Evolutionary conservation across 2,329 filamentous ascomycete genomes (phyloP), one percentile per base, ranked within the genome.

Genomic region (Geosmithia flava): DNA sequence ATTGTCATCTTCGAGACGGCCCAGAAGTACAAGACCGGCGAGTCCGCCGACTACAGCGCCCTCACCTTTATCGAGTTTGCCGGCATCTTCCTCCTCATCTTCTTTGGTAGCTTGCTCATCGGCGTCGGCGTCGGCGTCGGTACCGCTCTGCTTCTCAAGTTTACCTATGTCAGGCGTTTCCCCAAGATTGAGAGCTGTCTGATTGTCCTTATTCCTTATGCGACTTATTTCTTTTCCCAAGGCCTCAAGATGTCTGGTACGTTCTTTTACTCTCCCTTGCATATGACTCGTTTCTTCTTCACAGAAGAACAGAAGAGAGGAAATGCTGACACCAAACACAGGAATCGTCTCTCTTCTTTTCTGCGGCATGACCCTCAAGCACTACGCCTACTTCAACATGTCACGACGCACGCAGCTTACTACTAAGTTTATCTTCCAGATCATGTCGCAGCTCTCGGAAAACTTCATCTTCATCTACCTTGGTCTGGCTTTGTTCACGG

Each of bases 391-490:
- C 69, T 96, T 97, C 75, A 98, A 98, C 71, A 98, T 98, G 93
- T 98, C 93, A 29, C 83, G 93, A 45, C 83, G 93, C 52, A 97
- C 93, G 1, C 93, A 98, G 63, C 81, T 98, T 53, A 95, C 93
- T 16, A 98, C 93, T 47, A 98, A 98, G 65, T 98, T 95, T 67
- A 77, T 96, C 49, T 98, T 98, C 69, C 88, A 95, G 63, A 83
- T 95, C 52, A 83, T 94, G 56, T 87, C 93, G 3, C 93, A 98
- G 65, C 69, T 98, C 44, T 95, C 91, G 0, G 93, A 98, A 68
- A 98, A 98, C 66, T 98, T 98, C 63, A 98, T 98, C 66, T 98
- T 98, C 70, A 98, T 98, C 64, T 98, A 98, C 61, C 80, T 98
- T 0, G 93, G 93, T 6, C 74, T 98, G 3, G 94, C 93, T 1